Evolutionary conservation across 2,329 filamentous ascomycete species (phyloP).

Genomic region (Colletotrichum echinochloae): DNA sequence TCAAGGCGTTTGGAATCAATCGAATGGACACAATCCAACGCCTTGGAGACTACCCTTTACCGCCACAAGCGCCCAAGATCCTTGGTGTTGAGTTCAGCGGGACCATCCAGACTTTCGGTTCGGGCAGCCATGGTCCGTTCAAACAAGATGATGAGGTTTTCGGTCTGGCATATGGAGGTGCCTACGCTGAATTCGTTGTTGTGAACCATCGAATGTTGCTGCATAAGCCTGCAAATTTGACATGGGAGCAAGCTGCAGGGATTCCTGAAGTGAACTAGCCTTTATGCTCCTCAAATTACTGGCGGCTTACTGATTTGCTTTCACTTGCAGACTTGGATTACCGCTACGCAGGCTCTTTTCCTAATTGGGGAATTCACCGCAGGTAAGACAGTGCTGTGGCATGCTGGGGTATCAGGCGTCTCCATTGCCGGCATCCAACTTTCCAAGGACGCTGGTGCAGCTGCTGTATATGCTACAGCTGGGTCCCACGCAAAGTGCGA

Average conservation of each 20-base stretch:
- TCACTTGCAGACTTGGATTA: constrained; percentile 90
- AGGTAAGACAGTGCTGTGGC: constrained; percentile 86
- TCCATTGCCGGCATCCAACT: constrained; percentile 91
- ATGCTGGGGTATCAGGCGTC: constrained; percentile 89
- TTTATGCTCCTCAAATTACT: neutral
- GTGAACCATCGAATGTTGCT: constrained; percentile 84
- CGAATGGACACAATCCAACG: constrained; percentile 86
- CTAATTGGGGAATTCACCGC: constrained; percentile 79
- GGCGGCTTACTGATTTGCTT: constrained; percentile 53
- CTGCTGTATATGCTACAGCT: constrained; percentile 82
- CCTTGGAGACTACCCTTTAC: constrained; percentile 77
- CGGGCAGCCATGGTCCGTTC: constrained; percentile 66
- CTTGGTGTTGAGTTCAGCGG: constrained; percentile 85
- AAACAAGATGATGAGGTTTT: constrained; percentile 85
- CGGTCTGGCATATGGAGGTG: constrained; percentile 89
- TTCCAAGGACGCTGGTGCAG: constrained; percentile 73
- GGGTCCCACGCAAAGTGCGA: constrained; percentile 82
- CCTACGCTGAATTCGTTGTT: constrained; percentile 88
- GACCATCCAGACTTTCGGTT: constrained; percentile 69
- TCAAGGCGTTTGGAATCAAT: constrained; percentile 88
- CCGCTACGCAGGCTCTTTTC: constrained; percentile 89
- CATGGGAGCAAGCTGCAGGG: constrained; percentile 81
- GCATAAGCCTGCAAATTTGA: constrained; percentile 79
- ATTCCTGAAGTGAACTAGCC: constrained; percentile 73
- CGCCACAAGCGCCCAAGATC: constrained; percentile 75